phyloP scores from a whole-genome alignment of 1,139 yeast species.

The Candida sp. region DNA sequence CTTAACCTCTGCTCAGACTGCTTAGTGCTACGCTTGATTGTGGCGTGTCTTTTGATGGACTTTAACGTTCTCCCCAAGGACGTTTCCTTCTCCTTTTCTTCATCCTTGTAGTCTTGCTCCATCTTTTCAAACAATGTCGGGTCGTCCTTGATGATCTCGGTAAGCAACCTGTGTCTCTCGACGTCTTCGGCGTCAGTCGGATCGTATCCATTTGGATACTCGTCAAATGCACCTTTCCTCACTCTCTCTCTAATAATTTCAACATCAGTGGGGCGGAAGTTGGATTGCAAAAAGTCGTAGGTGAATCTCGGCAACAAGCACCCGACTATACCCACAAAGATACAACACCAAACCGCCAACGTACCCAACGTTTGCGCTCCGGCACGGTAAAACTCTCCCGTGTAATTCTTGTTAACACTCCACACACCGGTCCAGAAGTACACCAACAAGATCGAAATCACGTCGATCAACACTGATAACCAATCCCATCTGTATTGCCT shows the following conservation, averaged over 20 bases:
- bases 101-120: slow-evolving; percentile 24
- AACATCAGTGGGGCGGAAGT: slow-evolving; percentile 55
- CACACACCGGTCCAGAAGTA: slow-evolving; percentile 68
- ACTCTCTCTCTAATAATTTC: slow-evolving; percentile 59
- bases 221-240: slow-evolving; percentile 47
- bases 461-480: slow-evolving; percentile 52
- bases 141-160: slow-evolving; percentile 35
- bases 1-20: slow-evolving; percentile 30
- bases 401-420: slow-evolving; percentile 44
- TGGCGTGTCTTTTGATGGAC: slow-evolving; percentile 37
- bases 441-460: slow-evolving; percentile 54
- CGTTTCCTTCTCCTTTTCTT: slow-evolving; percentile 19
- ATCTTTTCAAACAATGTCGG: slow-evolving; percentile 40
- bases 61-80: slow-evolving; percentile 38
- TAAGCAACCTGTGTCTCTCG: slow-evolving; percentile 44
- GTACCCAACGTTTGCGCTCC: slow-evolving; percentile 60
- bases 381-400: slow-evolving; percentile 57
- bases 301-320: slow-evolving; percentile 59
- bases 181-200: slow-evolving; percentile 59
- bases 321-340: slow-evolving; percentile 48
- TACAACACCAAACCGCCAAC: slow-evolving; percentile 54
- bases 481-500: slow-evolving; percentile 69
- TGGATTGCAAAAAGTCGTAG: slow-evolving; percentile 48
- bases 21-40: slow-evolving; percentile 24
- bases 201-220: slow-evolving; percentile 58